A percentile compares a stretch with the other conserved stretches of the same genome.
These are phyloP conservation scores for Lecanicillium sp. DNA, from an alignment of 2,329 filamentous ascomycete species.

Conservation along the genomic window DNA sequence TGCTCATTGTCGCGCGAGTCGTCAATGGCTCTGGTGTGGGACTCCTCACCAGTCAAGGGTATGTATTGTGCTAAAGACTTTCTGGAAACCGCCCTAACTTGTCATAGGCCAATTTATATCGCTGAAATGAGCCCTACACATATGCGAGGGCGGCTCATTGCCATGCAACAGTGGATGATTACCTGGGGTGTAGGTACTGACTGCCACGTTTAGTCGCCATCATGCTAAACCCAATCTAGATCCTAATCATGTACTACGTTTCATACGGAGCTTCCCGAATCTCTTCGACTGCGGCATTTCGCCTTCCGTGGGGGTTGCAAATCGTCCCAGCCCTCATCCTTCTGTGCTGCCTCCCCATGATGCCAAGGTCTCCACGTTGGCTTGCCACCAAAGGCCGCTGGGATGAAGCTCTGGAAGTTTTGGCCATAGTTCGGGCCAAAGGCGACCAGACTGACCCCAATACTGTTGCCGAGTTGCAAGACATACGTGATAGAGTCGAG, in stretches of 20 bases:
- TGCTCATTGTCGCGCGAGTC: conserved; percentile 45
- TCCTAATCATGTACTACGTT: conserved; percentile 63
- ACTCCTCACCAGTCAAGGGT: conserved; percentile 49
- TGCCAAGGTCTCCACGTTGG: conserved; percentile 56
- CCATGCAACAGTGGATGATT: conserved; percentile 50
- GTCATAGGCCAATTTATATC: conserved; percentile 50
- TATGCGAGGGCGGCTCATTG: conserved; percentile 54
- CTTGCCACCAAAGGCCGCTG: conserved; percentile 54
- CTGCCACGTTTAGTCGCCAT: no score
- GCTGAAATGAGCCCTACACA: conserved; percentile 48
- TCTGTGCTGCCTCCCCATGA: conserved; percentile 48
- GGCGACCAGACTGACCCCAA: conserved; percentile 46
- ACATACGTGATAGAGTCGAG: conserved; percentile 34
- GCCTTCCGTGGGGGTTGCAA: conserved; percentile 58
- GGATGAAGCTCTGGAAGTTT: conserved; percentile 41
- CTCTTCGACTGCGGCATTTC: conserved; percentile 49
- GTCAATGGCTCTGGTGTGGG: conserved; percentile 59
- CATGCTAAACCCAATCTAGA: conserved; percentile 30
- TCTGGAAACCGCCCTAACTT: not conserved
- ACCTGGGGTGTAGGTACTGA: conserved; percentile 17
- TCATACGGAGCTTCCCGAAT: conserved; percentile 56
- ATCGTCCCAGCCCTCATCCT: conserved; percentile 53
- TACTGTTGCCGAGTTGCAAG: conserved; percentile 49
- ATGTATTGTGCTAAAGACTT: not conserved
- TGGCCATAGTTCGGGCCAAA: conserved; percentile 49